These are phyloP conservation scores for Adansonia grandidieri DNA, from an alignment of 441 rosid genomes.

Conservation along the genomic window DNA sequence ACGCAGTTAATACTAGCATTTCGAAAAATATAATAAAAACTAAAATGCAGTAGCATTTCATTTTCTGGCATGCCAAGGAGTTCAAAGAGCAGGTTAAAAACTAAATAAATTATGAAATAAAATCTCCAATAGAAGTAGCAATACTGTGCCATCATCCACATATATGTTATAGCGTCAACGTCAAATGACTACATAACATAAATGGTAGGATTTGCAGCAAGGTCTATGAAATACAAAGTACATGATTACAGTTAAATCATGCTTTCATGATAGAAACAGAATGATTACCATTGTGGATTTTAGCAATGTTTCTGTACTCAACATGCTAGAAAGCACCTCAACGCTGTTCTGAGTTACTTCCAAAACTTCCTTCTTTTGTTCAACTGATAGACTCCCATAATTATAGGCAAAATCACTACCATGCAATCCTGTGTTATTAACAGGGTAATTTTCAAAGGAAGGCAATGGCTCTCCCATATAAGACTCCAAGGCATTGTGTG, in stretches of 20 bases:
- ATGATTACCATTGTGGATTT: conserved; percentile 58
- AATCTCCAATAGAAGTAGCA: not conserved
- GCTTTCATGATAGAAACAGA: conserved; percentile 2
- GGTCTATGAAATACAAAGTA: conserved; percentile 4
- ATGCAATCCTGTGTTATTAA: conserved; percentile 42
- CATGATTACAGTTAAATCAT: not conserved
- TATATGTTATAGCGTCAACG: not conserved
- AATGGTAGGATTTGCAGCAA: not conserved
- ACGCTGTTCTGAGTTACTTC: conserved; percentile 73
- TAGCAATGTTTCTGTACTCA: conserved; percentile 58
- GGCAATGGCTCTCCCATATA: conserved; percentile 56
- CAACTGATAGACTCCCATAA: conserved; percentile 48
- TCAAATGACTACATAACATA: not conserved
- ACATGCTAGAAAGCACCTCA: conserved; percentile 75
- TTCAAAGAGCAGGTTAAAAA: not conserved
- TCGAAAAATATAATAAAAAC: not conserved
- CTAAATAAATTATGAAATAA: not conserved
- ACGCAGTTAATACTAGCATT: not conserved
- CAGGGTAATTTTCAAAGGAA: conserved; percentile 61
- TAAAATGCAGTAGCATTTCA: not conserved
- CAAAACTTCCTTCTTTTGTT: conserved; percentile 68
- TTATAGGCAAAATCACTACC: conserved; percentile 42
- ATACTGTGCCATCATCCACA: conserved; percentile 1
- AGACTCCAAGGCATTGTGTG: conserved; percentile 55
- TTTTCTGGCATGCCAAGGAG: not conserved